Evolutionary conservation across 2,329 filamentous ascomycete genomes (phyloP).

Genomic region (Celoporthe dispersa): DNA sequence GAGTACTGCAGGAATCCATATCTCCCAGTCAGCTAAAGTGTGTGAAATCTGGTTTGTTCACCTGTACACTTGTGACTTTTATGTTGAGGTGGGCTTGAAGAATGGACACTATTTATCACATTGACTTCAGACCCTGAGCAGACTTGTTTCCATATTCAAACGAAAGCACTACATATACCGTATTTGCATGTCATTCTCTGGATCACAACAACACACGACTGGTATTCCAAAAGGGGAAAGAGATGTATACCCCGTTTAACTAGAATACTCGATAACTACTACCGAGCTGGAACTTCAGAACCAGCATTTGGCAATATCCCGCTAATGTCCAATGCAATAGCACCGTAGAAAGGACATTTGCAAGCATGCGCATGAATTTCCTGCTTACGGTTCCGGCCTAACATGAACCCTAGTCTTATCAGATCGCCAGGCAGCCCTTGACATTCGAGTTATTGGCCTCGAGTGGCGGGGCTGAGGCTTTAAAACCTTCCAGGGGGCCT

Average conservation of each 20-base stretch:
- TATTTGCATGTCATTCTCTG: neutral
- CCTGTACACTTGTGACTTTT: no score
- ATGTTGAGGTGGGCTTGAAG: no score
- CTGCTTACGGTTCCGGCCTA: neutral
- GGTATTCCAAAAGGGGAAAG: neutral
- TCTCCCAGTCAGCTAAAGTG: no score
- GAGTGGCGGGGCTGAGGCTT: neutral
- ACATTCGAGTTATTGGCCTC: neutral
- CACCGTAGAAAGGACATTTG: neutral
- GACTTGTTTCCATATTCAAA: neutral
- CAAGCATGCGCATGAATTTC: neutral
- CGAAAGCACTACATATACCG: neutral
- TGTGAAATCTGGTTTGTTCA: no score
- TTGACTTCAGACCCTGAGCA: neutral
- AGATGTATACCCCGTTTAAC: neutral
- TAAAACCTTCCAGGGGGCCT: constrained; percentile 2
- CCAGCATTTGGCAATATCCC: neutral
- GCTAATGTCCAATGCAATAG: neutral
- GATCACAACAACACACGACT: neutral
- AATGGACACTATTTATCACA: neutral
- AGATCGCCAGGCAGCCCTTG: neutral
- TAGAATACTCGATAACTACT: neutral
- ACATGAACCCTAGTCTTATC: neutral
- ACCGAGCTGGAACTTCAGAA: neutral
- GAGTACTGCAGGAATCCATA: no score